Conservation (phyloP, 176 grass and related monocot genomes). For the Zoysia japonica region DNA sequence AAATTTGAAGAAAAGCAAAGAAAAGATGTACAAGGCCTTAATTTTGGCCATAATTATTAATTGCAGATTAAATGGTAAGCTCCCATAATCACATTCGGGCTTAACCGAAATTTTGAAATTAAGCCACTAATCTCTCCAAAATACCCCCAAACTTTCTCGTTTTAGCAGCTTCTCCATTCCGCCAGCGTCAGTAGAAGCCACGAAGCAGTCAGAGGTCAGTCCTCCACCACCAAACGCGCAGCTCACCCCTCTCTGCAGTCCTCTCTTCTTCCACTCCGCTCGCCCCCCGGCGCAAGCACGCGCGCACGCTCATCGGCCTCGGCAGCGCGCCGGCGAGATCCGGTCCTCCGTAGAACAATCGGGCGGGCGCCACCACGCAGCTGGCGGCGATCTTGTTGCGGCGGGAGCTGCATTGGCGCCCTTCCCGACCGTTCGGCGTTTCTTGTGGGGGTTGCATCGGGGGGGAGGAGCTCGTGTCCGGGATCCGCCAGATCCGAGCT, state of each 20-base stretch:
- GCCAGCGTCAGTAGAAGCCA: background rate
- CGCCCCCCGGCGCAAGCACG: slow-evolving; percentile 5
- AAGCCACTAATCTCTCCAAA: slow-evolving; percentile 28
- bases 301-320: slow-evolving; percentile 42
- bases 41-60: background rate
- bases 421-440: slow-evolving; percentile 28
- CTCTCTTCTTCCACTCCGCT: slow-evolving; percentile 46
- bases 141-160: background rate
- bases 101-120: slow-evolving; percentile 1
- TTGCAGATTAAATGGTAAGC: background rate
- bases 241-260: slow-evolving; percentile 32
- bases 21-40: background rate
- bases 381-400: slow-evolving; percentile 34
- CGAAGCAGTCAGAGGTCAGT: slow-evolving; percentile 27
- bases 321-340: slow-evolving; percentile 45
- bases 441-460: slow-evolving; percentile 14
- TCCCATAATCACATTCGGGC: slow-evolving; percentile 24
- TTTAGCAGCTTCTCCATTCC: slow-evolving; percentile 21
- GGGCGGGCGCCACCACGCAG: background rate
- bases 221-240: slow-evolving; percentile 35
- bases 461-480: slow-evolving; percentile 5
- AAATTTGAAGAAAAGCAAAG: background rate
- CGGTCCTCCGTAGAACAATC: slow-evolving; percentile 5
- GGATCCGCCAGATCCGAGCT: slow-evolving; percentile 60
- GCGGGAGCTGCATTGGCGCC: slow-evolving; percentile 50